Percentiles rank a stretch among this genome's conserved stretches.
These are phyloP conservation scores for Aspergillus bertholletiae DNA, from an alignment of 495 filamentous ascomycete species.

Conservation along the genomic window DNA sequence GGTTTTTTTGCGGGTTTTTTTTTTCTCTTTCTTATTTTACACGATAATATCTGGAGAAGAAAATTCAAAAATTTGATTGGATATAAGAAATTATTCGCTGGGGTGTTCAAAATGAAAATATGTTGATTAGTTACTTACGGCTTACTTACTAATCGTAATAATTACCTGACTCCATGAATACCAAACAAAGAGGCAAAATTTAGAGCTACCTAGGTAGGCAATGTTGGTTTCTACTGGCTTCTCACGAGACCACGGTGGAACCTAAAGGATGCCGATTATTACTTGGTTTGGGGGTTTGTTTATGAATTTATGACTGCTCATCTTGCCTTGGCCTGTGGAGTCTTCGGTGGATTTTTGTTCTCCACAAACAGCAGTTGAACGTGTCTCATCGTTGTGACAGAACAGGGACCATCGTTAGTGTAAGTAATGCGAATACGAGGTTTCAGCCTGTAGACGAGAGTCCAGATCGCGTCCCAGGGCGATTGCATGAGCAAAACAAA, in stretches of 20 bases:
- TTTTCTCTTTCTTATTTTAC: background rate
- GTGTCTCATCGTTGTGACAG: constrained; percentile 9
- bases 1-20: background rate
- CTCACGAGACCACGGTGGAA: constrained; percentile 17
- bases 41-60: no score
- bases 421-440: background rate
- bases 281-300: constrained; percentile 10
- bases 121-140: background rate
- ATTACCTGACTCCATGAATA: background rate
- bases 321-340: constrained; percentile 9
- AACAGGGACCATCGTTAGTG: background rate
- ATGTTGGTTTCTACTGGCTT: background rate
- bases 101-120: background rate
- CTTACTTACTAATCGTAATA: background rate
- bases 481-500: background rate
- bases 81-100: no score
- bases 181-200: background rate
- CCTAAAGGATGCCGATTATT: constrained; percentile 11
- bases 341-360: constrained; percentile 12
- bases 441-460: background rate
- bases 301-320: constrained; percentile 19
- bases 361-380: constrained; percentile 11
- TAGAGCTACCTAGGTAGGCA: background rate
- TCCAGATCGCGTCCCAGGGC: background rate
- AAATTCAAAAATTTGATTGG: no score